Evolutionary conservation across 495 filamentous ascomycete genomes (phyloP).

Genomic region (Podospora pseudopauciseta): DNA sequence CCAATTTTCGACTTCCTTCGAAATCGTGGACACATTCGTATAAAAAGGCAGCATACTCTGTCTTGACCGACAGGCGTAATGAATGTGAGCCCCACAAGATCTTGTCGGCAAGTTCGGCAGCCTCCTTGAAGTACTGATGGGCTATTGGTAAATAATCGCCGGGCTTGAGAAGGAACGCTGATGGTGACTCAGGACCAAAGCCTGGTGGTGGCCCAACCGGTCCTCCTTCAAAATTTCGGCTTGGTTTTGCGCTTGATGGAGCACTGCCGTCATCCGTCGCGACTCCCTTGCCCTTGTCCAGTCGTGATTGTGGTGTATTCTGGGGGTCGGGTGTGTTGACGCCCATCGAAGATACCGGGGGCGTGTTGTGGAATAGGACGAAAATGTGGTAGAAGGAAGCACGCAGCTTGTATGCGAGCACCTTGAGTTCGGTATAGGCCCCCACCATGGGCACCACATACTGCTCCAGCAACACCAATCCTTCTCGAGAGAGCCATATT

Average conservation of each 20-base stretch:
- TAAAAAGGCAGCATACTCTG: slow-evolving; percentile 91
- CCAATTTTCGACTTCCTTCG: slow-evolving; percentile 67
- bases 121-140: slow-evolving; percentile 74
- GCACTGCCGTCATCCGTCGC: slow-evolving; percentile 34
- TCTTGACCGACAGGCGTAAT: slow-evolving; percentile 81
- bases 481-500: slow-evolving; percentile 92
- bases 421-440: slow-evolving; percentile 69
- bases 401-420: slow-evolving; percentile 84
- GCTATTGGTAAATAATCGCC: slow-evolving; percentile 81
- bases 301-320: slow-evolving; percentile 24
- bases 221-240: slow-evolving; percentile 40
- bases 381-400: slow-evolving; percentile 96
- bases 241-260: slow-evolving; percentile 9
- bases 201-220: slow-evolving; percentile 50
- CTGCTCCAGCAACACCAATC: slow-evolving; percentile 78
- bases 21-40: slow-evolving; percentile 89
- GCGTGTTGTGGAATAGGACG: slow-evolving; percentile 86
- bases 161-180: slow-evolving; percentile 70
- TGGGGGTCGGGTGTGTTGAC: slow-evolving; percentile 33
- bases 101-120: slow-evolving; percentile 65
- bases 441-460: slow-evolving; percentile 78
- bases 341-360: slow-evolving; percentile 42
- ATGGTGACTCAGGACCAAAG: slow-evolving; percentile 49
- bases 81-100: slow-evolving; percentile 85
- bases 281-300: slow-evolving; percentile 46